These are phyloP conservation scores for Chernovozyma sophiae-reginae DNA, from an alignment of 1,139 yeast species.

Conservation along the genomic window DNA sequence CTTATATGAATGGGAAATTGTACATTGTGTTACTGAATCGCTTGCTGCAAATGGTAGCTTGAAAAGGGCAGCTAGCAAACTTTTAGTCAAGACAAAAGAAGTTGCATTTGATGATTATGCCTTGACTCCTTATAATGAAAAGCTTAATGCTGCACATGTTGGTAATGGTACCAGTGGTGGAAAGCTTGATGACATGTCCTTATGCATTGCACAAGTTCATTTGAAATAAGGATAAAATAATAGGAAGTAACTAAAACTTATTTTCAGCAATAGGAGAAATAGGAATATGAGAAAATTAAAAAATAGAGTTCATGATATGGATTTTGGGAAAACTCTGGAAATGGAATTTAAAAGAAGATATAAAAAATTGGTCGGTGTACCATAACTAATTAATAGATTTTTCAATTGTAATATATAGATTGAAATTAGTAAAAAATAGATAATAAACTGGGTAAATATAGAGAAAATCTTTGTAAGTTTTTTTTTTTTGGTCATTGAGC, in stretches of 20 bases:
- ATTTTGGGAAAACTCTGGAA: background rate
- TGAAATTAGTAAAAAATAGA: no score
- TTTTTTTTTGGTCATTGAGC: no score
- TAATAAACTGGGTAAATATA: no score
- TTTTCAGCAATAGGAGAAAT: no score
- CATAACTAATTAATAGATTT: conserved; percentile 1
- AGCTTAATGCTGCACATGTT: conserved; percentile 36
- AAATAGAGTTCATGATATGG: background rate
- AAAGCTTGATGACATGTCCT: conserved; percentile 52
- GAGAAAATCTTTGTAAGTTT: no score
- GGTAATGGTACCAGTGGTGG: conserved; percentile 46
- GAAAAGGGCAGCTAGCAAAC: conserved; percentile 35
- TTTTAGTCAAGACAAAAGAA: conserved; percentile 44
- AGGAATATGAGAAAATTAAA: no score
- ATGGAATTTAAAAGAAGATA: background rate
- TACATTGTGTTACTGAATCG: conserved; percentile 31
- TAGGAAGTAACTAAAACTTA: no score
- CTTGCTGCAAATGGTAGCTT: conserved; percentile 25
- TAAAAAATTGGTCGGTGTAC: background rate
- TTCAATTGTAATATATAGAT: background rate
- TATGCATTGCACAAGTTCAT: conserved; percentile 46
- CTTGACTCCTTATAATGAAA: conserved; percentile 52
- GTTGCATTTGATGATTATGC: conserved; percentile 54
- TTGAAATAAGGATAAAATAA: no score
- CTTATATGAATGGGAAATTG: conserved; percentile 45